Percentiles rank a stretch among this genome's conserved stretches.
Evolutionary conservation across 1,284 basidiomycete genomes (phyloP).

Genomic region (Ustilago bromivora): DNA sequence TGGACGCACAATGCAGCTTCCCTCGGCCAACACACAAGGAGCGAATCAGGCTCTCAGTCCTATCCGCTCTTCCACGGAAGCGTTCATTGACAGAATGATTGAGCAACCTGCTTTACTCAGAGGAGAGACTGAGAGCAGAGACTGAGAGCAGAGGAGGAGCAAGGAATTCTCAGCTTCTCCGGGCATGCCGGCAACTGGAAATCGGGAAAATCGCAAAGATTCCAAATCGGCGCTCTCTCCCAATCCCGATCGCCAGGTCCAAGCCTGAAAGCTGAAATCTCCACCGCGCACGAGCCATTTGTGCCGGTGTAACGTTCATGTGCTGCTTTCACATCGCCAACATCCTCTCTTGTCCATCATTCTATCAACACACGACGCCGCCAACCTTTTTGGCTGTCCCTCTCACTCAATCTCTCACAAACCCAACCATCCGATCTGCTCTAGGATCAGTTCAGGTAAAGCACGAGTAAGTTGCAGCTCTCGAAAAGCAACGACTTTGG

Average conservation of each 20-base stretch:
- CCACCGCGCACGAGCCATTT: slow-evolving; percentile 6
- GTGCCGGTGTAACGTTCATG: background rate
- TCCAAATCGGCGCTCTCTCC: background rate
- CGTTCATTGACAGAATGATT: no score
- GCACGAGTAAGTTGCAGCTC: background rate
- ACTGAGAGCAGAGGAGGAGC: background rate
- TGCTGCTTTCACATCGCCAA: background rate
- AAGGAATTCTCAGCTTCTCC: background rate
- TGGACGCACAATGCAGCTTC: no score
- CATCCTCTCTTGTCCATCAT: background rate
- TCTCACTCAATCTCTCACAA: background rate
- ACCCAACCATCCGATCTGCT: background rate
- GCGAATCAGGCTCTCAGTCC: no score
- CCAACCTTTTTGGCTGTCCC: background rate
- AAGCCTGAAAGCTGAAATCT: background rate
- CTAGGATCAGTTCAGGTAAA: background rate
- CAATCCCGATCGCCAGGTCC: slow-evolving; percentile 10
- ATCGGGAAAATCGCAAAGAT: slow-evolving; percentile 4
- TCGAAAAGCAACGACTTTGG: background rate
- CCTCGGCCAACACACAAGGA: no score
- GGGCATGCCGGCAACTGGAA: background rate
- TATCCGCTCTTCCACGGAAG: no score
- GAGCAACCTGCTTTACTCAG: no score
- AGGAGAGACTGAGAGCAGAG: background rate
- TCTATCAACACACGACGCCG: background rate